Evolutionary conservation across 108 stramenopile genomes (phyloP).

Genomic region (Thalassiosira profunda): DNA sequence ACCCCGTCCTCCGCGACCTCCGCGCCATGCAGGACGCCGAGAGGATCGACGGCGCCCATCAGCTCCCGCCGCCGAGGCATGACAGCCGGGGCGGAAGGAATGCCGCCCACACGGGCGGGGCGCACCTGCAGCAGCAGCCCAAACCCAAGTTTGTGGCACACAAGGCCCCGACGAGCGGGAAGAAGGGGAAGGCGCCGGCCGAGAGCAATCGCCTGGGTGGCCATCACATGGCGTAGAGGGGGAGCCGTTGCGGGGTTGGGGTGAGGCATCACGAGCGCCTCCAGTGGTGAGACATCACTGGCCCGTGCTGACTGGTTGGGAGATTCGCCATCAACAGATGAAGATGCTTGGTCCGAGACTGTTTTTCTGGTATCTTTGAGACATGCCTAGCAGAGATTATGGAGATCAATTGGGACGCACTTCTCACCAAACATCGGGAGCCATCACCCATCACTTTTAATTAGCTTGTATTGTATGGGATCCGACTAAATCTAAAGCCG

Average conservation of each 20-base stretch:
- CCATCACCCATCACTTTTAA: no score
- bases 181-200: constrained; percentile 12
- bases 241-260: not conserved
- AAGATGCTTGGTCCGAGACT: no score
- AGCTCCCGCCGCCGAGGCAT: not conserved
- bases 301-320: no score
- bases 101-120: not conserved
- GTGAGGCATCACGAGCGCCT: no score
- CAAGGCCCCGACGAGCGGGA: constrained; percentile 28
- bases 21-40: constrained; percentile 32
- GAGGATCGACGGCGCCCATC: not conserved
- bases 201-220: constrained; percentile 31
- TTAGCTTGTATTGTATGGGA: no score
- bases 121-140: constrained; percentile 28
- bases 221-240: constrained; percentile 35
- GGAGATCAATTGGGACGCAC: no score
- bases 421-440: no score
- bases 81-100: not conserved
- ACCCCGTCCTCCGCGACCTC: constrained; percentile 30
- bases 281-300: no score
- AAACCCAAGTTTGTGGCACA: constrained; percentile 44
- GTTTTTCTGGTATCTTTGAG: no score
- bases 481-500: no score
- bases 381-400: no score
- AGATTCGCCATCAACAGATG: no score